Evolutionary conservation across 2,329 filamentous ascomycete genomes (phyloP), one percentile per base, ranked within the genome.

Genomic region (Cladosporium cucumerinum): DNA sequence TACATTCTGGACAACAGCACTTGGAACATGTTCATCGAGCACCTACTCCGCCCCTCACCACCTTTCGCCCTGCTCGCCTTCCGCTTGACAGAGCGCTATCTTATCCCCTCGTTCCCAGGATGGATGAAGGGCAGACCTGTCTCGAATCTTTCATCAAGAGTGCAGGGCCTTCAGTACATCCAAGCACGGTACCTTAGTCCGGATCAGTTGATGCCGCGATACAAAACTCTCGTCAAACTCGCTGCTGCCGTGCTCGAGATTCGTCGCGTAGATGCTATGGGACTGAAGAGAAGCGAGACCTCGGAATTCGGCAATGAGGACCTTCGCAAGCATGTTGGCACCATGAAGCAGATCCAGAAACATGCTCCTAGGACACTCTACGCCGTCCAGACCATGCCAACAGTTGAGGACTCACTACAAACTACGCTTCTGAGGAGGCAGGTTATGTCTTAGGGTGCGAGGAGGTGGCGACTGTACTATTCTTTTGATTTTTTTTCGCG

Each of bases 31-130:
- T 88, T 91, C 68, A 84, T 97, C 63, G 86, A 89, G 71, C 78
- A 83, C 59, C 85, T 97, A 30, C 86, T 87, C 26, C 79, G 82
- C 16, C 81, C 87, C 62, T 82, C 84, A 54, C 74, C 34, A 5
- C 72, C 75, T 18, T 82, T 84, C 54, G 84, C 85, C 71, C 78
- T 86, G 57, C 82, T 89, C 23, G 93, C 93, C 43, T 96, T 95
- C 77, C 74, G 79, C 25, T 78, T 88, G 60, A 94, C 91, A 74
- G 94, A 98, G 79, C 78, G 82, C 28, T 86, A 87, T 66, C 87
- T 98, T 63, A 96, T 97, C 85, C 83, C 85, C 1, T 82, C 85
- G 36, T 97, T 93, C 85, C 85, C 85, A 12, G 92, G 92, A 26
- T 97, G 93, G 91, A 34, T 57, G 12, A n/a, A 36, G 21, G 21